A percentile compares a stretch with the other conserved stretches of the same genome.
Conservation (phyloP, 1,284 basidiomycete genomes). For the Vanrija sp. region DNA sequence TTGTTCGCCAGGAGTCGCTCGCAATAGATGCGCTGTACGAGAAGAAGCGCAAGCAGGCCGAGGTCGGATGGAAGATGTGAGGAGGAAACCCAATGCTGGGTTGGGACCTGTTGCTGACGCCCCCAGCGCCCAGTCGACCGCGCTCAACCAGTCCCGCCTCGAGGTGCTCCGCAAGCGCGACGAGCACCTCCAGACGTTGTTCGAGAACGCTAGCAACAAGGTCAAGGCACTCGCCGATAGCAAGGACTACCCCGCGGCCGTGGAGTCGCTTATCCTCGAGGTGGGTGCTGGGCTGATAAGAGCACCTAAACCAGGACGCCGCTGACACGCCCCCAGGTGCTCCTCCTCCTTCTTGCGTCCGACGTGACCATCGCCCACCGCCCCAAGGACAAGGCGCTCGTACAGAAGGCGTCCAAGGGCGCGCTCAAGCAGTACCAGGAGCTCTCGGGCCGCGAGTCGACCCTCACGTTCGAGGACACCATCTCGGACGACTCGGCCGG, state of each 20-base stretch:
- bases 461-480: constrained; percentile 61
- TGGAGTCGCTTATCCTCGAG: constrained; percentile 78
- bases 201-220: constrained; percentile 66
- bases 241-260: constrained; percentile 68
- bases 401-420: constrained; percentile 34
- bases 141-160: constrained; percentile 93
- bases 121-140: constrained; percentile 83
- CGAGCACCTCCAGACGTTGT: constrained; percentile 86
- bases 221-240: constrained; percentile 65
- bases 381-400: constrained; percentile 39
- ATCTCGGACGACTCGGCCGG: constrained; percentile 76
- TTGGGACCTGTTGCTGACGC: not conserved
- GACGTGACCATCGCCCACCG: constrained; percentile 51
- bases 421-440: constrained; percentile 44
- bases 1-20: constrained; percentile 88
- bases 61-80: constrained; percentile 92
- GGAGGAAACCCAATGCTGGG: constrained; percentile 29
- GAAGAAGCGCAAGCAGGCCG: constrained; percentile 88
- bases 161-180: constrained; percentile 86
- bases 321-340: constrained; percentile 43
- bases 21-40: constrained; percentile 87
- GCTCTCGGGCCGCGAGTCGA: constrained; percentile 64
- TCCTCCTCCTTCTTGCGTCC: constrained; percentile 65
- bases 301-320: constrained; percentile 45
- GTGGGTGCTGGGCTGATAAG: constrained; percentile 45